phyloP scores from a whole-genome alignment of 2,329 filamentous ascomycete genomes.

The Scytalidium sp. region DNA sequence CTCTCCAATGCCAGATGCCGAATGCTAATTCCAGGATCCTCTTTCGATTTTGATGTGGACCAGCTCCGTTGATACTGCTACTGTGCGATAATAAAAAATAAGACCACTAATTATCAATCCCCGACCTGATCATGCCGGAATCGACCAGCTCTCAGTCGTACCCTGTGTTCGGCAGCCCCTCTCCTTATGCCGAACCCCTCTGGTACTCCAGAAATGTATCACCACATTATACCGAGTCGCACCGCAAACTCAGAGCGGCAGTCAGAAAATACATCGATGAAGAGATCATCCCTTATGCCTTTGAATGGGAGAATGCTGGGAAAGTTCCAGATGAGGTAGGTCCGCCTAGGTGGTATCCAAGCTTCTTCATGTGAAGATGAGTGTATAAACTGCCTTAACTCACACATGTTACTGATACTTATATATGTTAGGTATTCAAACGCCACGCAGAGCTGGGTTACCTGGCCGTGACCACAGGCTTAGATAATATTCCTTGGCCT shows the following conservation, averaged over 20 bases:
- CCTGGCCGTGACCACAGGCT: slow-evolving; percentile 32
- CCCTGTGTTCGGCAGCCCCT: slow-evolving; percentile 20
- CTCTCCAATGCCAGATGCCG: no score
- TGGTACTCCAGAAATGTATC: slow-evolving; percentile 28
- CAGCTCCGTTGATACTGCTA: no score
- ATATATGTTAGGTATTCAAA: slow-evolving; percentile 19
- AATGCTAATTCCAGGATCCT: no score
- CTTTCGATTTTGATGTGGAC: no score
- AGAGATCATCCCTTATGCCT: slow-evolving; percentile 53
- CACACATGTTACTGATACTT: slow-evolving; percentile 1
- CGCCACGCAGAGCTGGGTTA: slow-evolving; percentile 26
- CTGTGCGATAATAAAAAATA: no score
- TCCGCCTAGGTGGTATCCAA: slow-evolving; percentile 16
- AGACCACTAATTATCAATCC: not conserved
- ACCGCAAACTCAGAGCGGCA: slow-evolving; percentile 53
- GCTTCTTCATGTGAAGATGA: slow-evolving; percentile 1
- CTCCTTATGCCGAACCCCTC: slow-evolving; percentile 28
- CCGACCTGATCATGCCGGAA: not conserved
- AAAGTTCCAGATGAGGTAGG: slow-evolving; percentile 43
- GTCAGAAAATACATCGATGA: slow-evolving; percentile 58
- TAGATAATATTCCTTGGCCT: slow-evolving; percentile 36
- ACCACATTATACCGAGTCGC: slow-evolving; percentile 62
- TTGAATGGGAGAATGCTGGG: slow-evolving; percentile 62
- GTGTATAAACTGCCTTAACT: no score
- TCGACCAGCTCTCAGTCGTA: not conserved